These are phyloP conservation scores for Perilla frutescens DNA, from an alignment of 257 asterid species.

Conservation along the genomic window DNA sequence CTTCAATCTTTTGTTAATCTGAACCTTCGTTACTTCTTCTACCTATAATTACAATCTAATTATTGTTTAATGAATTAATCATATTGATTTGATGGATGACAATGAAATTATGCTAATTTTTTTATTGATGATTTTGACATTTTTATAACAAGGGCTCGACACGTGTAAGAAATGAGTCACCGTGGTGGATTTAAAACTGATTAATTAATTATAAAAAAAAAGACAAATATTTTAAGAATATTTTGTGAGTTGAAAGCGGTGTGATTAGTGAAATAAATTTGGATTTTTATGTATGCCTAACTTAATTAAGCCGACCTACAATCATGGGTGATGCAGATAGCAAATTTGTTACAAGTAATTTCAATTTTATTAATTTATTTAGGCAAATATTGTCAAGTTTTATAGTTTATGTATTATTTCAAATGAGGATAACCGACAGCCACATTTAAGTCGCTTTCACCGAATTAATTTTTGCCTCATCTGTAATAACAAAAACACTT, in stretches of 20 bases:
- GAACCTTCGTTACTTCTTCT: conserved; percentile 23
- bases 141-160: conserved; percentile 16
- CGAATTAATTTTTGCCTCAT: conserved; percentile 13
- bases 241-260: conserved; percentile 15
- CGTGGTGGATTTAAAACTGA: conserved; percentile 11
- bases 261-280: conserved; percentile 21
- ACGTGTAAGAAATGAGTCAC: conserved; percentile 32
- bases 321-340: conserved; percentile 5
- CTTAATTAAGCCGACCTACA: conserved; percentile 3
- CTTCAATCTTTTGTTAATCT: conserved; percentile 28
- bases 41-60: conserved; percentile 3
- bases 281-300: conserved; percentile 20
- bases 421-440: conserved; percentile 36
- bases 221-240: background rate
- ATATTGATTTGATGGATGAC: conserved; percentile 28
- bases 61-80: conserved; percentile 4
- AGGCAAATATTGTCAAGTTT: conserved; percentile 28
- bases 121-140: background rate
- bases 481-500: conserved; percentile 16
- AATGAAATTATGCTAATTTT: conserved; percentile 22
- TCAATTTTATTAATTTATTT: no score
- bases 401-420: conserved; percentile 5
- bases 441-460: conserved; percentile 24
- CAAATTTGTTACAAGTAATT: background rate
- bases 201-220: background rate